Conservation (phyloP, 371 early-diverging fungal species). For the Syncephalis fuscata region DNA sequence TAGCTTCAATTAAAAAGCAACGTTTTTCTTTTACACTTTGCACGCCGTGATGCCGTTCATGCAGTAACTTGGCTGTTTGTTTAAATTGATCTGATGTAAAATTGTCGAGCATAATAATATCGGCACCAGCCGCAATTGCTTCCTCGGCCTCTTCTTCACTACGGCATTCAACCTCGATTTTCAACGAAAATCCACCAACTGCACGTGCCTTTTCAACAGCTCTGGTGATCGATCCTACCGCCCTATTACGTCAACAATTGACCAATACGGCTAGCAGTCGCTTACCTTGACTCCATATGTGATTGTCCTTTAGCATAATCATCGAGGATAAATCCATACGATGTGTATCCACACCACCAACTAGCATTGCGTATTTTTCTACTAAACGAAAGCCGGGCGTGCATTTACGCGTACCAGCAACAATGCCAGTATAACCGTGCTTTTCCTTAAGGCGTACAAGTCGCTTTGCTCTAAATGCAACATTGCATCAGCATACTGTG, state of each 20-base stretch:
- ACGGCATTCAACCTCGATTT: conserved; percentile 94
- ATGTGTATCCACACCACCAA: conserved; percentile 93
- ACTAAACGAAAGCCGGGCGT: conserved; percentile 96
- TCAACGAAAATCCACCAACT: conserved; percentile 82
- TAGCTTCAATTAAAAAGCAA: conserved; percentile 78
- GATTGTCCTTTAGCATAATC: conserved; percentile 99
- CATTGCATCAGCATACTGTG: not conserved
- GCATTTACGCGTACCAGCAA: conserved; percentile 96
- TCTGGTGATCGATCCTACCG: conserved; percentile 68
- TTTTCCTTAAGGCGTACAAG: conserved; percentile 49
- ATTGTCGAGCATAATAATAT: conserved; percentile 90
- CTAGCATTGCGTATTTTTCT: conserved; percentile 94
- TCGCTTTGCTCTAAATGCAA: conserved; percentile 26
- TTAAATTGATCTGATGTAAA: conserved; percentile 44
- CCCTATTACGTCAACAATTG: not conserved
- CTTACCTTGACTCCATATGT: conserved; percentile 81
- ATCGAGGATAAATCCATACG: conserved; percentile 91
- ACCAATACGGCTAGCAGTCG: not conserved
- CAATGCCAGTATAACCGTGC: conserved; percentile 63
- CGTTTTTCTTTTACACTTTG: conserved; percentile 25
- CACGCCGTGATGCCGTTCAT: conserved; percentile 20
- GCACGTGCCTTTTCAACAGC: conserved; percentile 68
- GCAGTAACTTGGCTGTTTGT: conserved; percentile 47
- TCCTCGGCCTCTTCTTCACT: conserved; percentile 85
- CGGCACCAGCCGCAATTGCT: conserved; percentile 92